A percentile compares a stretch with the other conserved stretches of the same genome.
Evolutionary conservation across 202 grass and related monocot species (phyloP).

Genomic region (Carex sylvatica): DNA sequence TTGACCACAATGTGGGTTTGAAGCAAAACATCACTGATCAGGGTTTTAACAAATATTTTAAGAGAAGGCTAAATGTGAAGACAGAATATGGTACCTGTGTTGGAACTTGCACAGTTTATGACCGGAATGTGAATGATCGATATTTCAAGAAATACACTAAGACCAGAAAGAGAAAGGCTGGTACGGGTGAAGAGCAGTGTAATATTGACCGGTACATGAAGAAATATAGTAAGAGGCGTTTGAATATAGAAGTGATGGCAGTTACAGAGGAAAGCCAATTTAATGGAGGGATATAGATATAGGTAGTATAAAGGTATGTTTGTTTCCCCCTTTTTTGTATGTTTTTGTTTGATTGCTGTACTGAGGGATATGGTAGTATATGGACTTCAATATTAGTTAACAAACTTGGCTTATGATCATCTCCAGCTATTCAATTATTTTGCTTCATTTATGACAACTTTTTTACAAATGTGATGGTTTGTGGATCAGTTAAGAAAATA

Average conservation of each 20-base stretch:
- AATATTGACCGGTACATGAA: slow-evolving; percentile 13
- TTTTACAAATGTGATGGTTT: too few species aligned
- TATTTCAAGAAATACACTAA: slow-evolving; percentile 44
- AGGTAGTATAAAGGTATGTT: background rate
- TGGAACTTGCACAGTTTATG: slow-evolving; percentile 9
- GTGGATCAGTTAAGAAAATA: too few species aligned
- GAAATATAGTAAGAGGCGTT: slow-evolving; percentile 55
- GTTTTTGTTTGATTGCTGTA: background rate
- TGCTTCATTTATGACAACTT: too few species aligned
- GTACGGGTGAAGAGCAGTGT: background rate
- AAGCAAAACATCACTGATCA: slow-evolving; percentile 12
- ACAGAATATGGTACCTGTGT: slow-evolving; percentile 16
- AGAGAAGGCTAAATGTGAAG: slow-evolving; percentile 15
- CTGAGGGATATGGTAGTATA: background rate
- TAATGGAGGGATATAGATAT: background rate
- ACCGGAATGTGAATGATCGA: slow-evolving; percentile 29
- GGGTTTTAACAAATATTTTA: slow-evolving; percentile 12
- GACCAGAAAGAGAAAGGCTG: slow-evolving; percentile 12
- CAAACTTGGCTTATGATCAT: too few species aligned
- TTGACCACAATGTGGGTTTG: background rate
- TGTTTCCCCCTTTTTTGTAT: background rate
- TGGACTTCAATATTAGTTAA: too few species aligned
- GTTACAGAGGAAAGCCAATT: slow-evolving; percentile 24
- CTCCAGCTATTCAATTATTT: too few species aligned
- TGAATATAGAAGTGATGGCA: slow-evolving; percentile 24